Conservation (phyloP, 148 eudicot species). For the Cornus suecica region DNA sequence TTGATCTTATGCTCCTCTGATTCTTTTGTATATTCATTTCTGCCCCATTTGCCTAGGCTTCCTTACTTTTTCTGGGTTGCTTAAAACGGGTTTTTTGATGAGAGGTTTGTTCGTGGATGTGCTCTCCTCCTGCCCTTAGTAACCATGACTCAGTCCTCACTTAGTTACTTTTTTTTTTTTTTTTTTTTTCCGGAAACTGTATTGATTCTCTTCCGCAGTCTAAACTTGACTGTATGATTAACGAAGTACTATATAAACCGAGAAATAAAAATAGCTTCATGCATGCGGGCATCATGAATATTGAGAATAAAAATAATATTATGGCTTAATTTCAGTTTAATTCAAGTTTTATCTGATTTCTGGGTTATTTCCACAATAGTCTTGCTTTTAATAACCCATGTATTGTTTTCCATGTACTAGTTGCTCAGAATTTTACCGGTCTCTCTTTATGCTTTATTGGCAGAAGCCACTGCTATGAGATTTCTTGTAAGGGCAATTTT, state of each 20-base stretch:
- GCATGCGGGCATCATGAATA: too few species aligned
- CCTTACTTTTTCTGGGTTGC: background rate
- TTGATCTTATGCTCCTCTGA: background rate
- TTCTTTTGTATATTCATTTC: conserved; percentile 17
- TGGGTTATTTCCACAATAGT: too few species aligned
- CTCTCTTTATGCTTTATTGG: background rate
- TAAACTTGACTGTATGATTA: background rate
- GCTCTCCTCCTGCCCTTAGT: conserved; percentile 30
- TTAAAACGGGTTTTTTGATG: conserved; percentile 19
- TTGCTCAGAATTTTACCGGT: too few species aligned
- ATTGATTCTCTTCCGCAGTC: background rate
- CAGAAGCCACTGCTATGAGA: background rate
- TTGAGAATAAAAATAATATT: background rate
- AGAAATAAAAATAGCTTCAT: too few species aligned
- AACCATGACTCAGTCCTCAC: background rate
- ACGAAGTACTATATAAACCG: background rate
- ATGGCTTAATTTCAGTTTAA: background rate
- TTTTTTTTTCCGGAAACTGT: background rate
- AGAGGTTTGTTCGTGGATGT: conserved; percentile 25
- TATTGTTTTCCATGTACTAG: background rate
- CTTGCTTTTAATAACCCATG: too few species aligned
- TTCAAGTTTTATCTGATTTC: background rate
- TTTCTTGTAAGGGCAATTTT: too few species aligned
- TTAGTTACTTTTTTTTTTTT: background rate
- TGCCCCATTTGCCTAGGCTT: background rate